Percentiles rank a stretch among this genome's conserved stretches.
These are phyloP conservation scores for Eucommia ulmoides DNA, from an alignment of 257 asterid genomes.

Conservation along the genomic window DNA sequence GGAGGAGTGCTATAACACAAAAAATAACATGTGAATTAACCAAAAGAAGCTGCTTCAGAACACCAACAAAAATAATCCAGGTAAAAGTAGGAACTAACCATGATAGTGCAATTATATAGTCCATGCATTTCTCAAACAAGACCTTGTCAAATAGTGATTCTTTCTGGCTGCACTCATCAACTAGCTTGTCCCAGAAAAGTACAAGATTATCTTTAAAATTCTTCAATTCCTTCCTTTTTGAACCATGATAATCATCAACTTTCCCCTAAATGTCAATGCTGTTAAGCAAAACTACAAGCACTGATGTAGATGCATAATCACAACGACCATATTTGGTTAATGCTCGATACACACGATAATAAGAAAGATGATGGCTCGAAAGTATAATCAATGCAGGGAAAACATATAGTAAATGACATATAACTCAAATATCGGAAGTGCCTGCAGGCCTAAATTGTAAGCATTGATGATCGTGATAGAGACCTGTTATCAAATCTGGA, in stretches of 20 bases:
- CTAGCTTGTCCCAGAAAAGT: constrained; percentile 81
- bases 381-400: neutral
- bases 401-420: neutral
- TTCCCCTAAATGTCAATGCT: constrained; percentile 47
- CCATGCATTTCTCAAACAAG: constrained; percentile 82
- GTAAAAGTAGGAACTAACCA: constrained; percentile 45
- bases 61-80: neutral
- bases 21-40: constrained; percentile 15
- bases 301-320: neutral
- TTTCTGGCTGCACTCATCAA: constrained; percentile 83
- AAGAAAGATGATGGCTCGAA: neutral
- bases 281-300: constrained; percentile 30
- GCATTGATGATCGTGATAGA: too few relatives aligned
- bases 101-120: constrained; percentile 92
- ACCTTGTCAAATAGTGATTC: constrained; percentile 87
- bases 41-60: constrained; percentile 9
- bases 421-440: neutral
- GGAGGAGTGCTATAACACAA: constrained; percentile 82
- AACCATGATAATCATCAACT: constrained; percentile 86
- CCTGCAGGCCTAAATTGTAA: too few relatives aligned
- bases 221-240: constrained; percentile 69
- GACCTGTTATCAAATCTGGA: too few relatives aligned
- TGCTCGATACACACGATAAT: neutral
- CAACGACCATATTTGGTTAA: neutral
- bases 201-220: constrained; percentile 83